Base-by-base conservation (phyloP, 345 rosid genomes). In the Syzygium oleosum region DNA sequence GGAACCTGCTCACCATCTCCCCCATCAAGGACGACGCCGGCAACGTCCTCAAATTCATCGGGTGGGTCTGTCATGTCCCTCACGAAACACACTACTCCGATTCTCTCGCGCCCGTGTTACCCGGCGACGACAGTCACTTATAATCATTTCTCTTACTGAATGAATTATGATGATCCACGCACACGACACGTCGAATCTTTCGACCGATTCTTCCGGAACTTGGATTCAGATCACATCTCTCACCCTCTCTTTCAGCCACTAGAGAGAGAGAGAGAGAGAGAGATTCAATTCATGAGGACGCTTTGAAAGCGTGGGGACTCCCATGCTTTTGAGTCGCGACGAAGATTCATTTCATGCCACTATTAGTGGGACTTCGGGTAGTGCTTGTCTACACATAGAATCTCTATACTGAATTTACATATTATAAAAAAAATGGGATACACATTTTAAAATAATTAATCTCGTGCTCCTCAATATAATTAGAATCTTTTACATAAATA, bases 11-110 rank as follows among this genome's bases (percentile, higher is more conserved):
- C 53, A 97, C 99, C 3, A 94, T 97, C 88, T 46, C 99, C 5
- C 99, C 99, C 54, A 97, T 97, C 88, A 97, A 95, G 89, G 99
- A 96, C 84, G 99, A 97, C 68, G 86, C 90, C 85, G 99, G 99
- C 53, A 93, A 92, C 53, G 93, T 96, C 85, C 96, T 97, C 90
- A 97, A 97, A 90, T 96, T 95, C 87, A 97, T 97, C 65, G 99
- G 99, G 99, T 97, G 25, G 93, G 96, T 88, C 46, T 55, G 31
- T 23, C 63, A 38, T 43, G 46, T 43, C 46, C 46, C 46, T 43
- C 46, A 43, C 7, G 46, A 43, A 43, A 6, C 46, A 43, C 46
- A 43, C 56, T 27, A 21, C 86, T 41, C 13, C 34, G 49, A 41
- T 54, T 53, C 61, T 54, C 46, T 43, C 46, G 46, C 46, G 46